Evolutionary conservation across 2,329 filamentous ascomycete species (phyloP).

Genomic region (Colletotrichum tofieldiae): DNA sequence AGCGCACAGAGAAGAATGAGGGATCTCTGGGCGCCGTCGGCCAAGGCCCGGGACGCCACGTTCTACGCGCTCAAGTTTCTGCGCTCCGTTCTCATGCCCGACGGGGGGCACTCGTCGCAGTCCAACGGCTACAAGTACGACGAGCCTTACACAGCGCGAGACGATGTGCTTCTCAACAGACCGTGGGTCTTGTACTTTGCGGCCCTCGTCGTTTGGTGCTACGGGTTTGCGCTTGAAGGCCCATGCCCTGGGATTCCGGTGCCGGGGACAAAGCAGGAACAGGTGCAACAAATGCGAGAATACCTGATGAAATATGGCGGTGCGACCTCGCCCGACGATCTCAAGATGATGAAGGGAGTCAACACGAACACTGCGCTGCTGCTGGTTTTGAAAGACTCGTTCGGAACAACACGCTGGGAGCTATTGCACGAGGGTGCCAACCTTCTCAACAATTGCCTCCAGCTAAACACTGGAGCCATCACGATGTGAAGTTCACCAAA

Average conservation of each 20-base stretch:
- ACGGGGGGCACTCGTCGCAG: slow-evolving; percentile 51
- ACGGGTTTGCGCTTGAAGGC: slow-evolving; percentile 92
- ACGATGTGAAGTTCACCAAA: slow-evolving; percentile 14
- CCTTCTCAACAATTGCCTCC: slow-evolving; percentile 85
- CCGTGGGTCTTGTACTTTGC: slow-evolving; percentile 98
- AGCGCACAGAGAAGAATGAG: slow-evolving; percentile 88
- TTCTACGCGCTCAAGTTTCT: slow-evolving; percentile 95
- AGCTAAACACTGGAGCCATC: slow-evolving; percentile 60
- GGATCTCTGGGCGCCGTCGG: slow-evolving; percentile 89
- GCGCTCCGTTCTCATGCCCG: slow-evolving; percentile 83
- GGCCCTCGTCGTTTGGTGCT: slow-evolving; percentile 93
- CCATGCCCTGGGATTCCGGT: slow-evolving; percentile 70
- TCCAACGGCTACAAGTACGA: slow-evolving; percentile 59
- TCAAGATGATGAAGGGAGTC: slow-evolving; percentile 80
- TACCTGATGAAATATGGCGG: slow-evolving; percentile 83
- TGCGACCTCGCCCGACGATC: slow-evolving; percentile 81
- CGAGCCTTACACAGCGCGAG: slow-evolving; percentile 81
- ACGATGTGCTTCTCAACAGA: slow-evolving; percentile 91
- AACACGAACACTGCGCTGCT: slow-evolving; percentile 88
- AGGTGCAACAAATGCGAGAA: slow-evolving; percentile 82
- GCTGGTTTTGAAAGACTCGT: slow-evolving; percentile 85
- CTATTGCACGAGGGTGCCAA: slow-evolving; percentile 89
- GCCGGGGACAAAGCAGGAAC: slow-evolving; percentile 74
- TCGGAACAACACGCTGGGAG: slow-evolving; percentile 90
- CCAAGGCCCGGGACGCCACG: slow-evolving; percentile 89